phyloP scores from a whole-genome alignment of 306 rosid species.

The Boehmeria nivea region DNA sequence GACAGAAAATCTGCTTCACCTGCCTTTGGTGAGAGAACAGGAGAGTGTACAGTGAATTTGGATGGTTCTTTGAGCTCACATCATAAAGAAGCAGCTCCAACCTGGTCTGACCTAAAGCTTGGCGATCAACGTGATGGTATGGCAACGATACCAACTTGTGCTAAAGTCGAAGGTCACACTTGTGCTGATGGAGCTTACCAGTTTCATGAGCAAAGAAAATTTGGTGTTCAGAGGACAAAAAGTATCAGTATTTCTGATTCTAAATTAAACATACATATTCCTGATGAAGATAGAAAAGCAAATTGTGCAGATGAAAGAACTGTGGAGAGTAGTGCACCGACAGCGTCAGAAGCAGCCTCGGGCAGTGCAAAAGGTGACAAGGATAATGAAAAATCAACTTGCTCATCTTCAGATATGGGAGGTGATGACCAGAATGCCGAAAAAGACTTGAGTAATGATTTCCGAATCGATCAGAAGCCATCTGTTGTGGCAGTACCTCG shows the following conservation, averaged over 20 bases:
- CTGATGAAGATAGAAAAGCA: constrained; percentile 37
- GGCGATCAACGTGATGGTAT: constrained; percentile 24
- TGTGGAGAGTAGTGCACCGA: constrained; percentile 25
- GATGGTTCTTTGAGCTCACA: constrained; percentile 24
- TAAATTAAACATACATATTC: constrained; percentile 21
- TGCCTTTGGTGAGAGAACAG: constrained; percentile 15
- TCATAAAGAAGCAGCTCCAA: constrained; percentile 20
- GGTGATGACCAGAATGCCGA: constrained; percentile 23
- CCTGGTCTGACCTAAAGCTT: constrained; percentile 26
- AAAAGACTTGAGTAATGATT: constrained; percentile 14
- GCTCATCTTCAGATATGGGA: constrained; percentile 41
- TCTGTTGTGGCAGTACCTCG: too few relatives aligned
- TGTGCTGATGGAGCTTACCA: constrained; percentile 32
- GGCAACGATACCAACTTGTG: constrained; percentile 10
- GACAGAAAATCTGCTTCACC: constrained; percentile 21
- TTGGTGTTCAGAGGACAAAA: constrained; percentile 20
- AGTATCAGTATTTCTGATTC: constrained; percentile 26
- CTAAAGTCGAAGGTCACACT: constrained; percentile 34
- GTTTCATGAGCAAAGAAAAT: constrained; percentile 35
- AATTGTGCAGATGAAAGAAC: constrained; percentile 31
- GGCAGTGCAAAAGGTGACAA: constrained; percentile 36
- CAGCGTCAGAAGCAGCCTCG: constrained; percentile 33
- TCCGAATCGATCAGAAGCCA: constrained; percentile 18
- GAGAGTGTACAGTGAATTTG: constrained; percentile 15
- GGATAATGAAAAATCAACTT: constrained; percentile 41